Evolutionary conservation across 257 asterid species (phyloP), one percentile per base, ranked within the genome.

Genomic region (Solanum clarkiae): DNA sequence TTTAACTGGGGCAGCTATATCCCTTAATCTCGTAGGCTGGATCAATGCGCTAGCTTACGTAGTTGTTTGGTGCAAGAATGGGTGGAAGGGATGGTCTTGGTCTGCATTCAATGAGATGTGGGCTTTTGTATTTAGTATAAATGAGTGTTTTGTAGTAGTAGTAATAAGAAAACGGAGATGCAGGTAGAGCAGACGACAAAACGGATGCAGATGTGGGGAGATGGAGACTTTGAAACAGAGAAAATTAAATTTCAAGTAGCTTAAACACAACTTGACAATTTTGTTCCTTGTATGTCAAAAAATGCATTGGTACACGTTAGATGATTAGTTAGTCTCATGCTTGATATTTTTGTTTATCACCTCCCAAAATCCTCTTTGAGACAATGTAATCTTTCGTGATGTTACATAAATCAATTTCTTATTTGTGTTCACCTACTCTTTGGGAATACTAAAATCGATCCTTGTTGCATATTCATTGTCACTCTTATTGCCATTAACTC

Each of bases 31-130:
- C 42, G 87, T 94, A 1, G 86, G 85, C 24, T 95, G 97, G 98
- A 55, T n/a, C 13, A 84, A 83, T 1, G 94, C 94, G 4, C 20
- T 92, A 4, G 85, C 95, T 85, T 93, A 95, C 24, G 92, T 94
- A 14, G 91, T 95, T 80, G 90, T 90, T 51, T 93, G 95, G 94
- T 94, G 99, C 84, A 90, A 88, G 89, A 98, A 95, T 15, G 97
- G 98, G n/a, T 95, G 99, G 99, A 93, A 70, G 55, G 99, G 98
- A 32, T 92, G 93, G 86, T 92, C 98, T 2, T 32, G 85, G 88
- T 59, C 87, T 2, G 96, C 97, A 0, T 94, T 95, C 68, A 85
- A 84, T 29, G 98, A 95, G 29, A 92, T 95, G 0, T 90, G 96
- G 96, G 89, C 93, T 0, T 95, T 95, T 80, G 96, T 94, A 15